phyloP scores from a whole-genome alignment of 441 rosid genomes.

The Dalechampia spathulata region DNA sequence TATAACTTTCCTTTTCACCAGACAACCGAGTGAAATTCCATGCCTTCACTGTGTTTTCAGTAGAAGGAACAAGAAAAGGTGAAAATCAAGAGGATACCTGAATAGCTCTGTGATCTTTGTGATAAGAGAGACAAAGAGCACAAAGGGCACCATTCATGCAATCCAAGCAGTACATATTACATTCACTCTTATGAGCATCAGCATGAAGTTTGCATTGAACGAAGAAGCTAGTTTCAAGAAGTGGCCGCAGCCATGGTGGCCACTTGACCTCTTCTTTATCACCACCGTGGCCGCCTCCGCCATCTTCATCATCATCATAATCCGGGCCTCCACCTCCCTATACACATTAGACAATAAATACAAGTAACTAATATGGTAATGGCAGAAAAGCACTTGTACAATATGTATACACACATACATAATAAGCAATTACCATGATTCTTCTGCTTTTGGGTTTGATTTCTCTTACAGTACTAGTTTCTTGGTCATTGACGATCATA shows the following conservation, averaged over 20 bases:
- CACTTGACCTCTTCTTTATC: constrained; percentile 28
- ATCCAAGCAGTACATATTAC: constrained; percentile 87
- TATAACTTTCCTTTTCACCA: too few relatives aligned
- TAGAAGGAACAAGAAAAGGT: too few relatives aligned
- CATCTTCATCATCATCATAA: constrained; percentile 41
- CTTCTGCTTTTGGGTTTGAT: constrained; percentile 47
- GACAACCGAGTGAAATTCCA: too few relatives aligned
- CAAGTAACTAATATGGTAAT: too few relatives aligned
- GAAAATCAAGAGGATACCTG: too few relatives aligned
- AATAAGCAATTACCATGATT: constrained; percentile 35
- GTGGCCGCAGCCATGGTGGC: constrained; percentile 74
- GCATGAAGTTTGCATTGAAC: constrained; percentile 73
- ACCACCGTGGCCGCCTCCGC: constrained; percentile 8
- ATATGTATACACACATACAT: too few relatives aligned
- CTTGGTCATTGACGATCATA: constrained; percentile 31
- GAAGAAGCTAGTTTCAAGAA: constrained; percentile 61
- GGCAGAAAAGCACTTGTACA: neutral
- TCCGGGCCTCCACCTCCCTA: constrained; percentile 73
- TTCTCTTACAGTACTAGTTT: constrained; percentile 22
- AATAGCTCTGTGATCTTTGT: constrained; percentile 67
- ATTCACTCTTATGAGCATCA: constrained; percentile 84
- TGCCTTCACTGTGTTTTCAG: too few relatives aligned
- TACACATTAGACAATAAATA: neutral
- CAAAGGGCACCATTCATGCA: constrained; percentile 73
- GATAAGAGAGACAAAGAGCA: constrained; percentile 63